Conservation (phyloP, 805 yeast species). For the Debaryomyces tyrocola region DNA sequence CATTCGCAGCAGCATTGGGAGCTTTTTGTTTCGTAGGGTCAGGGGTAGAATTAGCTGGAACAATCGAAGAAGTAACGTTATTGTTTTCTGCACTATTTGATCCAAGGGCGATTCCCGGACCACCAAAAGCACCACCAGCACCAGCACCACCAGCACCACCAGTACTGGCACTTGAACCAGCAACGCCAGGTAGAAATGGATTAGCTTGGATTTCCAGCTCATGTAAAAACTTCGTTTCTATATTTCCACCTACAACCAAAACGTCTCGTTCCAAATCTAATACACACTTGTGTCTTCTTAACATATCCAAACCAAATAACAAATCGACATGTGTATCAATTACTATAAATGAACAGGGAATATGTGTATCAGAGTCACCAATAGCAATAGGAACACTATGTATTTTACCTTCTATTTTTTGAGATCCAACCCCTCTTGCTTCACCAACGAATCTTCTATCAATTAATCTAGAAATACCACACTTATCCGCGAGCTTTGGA, state of each 20-base stretch:
- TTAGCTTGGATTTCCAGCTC: slow-evolving; percentile 64
- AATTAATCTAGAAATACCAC: slow-evolving; percentile 68
- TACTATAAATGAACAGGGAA: slow-evolving; percentile 41
- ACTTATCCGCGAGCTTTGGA: slow-evolving; percentile 69
- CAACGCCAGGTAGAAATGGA: slow-evolving; percentile 16
- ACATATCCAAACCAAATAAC: slow-evolving; percentile 86
- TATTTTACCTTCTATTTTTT: slow-evolving; percentile 75
- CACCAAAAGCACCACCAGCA: slow-evolving; percentile 31
- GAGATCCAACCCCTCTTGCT: slow-evolving; percentile 89
- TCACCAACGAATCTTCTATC: slow-evolving; percentile 80
- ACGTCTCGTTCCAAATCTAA: slow-evolving; percentile 70
- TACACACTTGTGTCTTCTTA: slow-evolving; percentile 80
- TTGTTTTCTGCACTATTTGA: slow-evolving; percentile 12
- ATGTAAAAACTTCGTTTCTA: slow-evolving; percentile 67
- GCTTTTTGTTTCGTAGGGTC: slow-evolving; percentile 6
- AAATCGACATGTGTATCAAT: slow-evolving; percentile 73
- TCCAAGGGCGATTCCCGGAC: slow-evolving; percentile 16
- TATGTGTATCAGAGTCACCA: slow-evolving; percentile 47
- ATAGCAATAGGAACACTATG: slow-evolving; percentile 87
- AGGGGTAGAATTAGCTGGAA: slow-evolving; percentile 7
- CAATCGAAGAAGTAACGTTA: slow-evolving; percentile 5
- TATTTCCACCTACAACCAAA: slow-evolving; percentile 66
- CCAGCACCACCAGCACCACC: slow-evolving; percentile 20
- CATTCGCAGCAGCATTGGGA: slow-evolving; percentile 14
- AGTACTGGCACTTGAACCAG: slow-evolving; percentile 13